Base-by-base conservation (phyloP, 2,329 filamentous ascomycete genomes). In the Delphinella strobiligena region DNA sequence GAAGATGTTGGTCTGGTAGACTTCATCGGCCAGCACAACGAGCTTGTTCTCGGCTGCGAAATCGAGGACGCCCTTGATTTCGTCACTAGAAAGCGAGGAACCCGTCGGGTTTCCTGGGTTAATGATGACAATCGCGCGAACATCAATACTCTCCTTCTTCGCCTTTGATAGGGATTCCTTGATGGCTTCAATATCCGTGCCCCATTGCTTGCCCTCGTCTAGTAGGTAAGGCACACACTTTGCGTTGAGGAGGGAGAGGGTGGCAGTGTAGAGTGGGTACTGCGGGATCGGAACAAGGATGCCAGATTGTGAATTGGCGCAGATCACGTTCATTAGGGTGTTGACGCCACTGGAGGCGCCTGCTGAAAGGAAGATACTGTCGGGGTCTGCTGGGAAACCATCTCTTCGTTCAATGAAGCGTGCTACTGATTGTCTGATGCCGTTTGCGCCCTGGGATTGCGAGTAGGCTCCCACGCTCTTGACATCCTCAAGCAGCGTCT, bases 1-100 rank as follows among this genome's bases (percentile, higher is more conserved):
- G 66, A 98, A 98, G 52, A 98, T 83, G 63, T 98, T 98, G 57
- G 91, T 96, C 67, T 98, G 91, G 75, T 98, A 98, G 29, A 98
- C 91, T 64, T 98, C 91, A 56, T 98, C 91, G 38, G 91, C 91
- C 54, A 98, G 75, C 49, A 96, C 71, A 41, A 96, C 87, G 18
- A 98, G 73, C 51, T 80, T 77, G 69, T 95, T 78, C 60, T 88
- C 72, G 19, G 78, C 80, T 30, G 91, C 89, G 47, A 95, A 82
- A 48, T 91, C 77, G 50, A 96, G 73, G n/a, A 96, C 84, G 37
- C 74, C 72, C 54, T 80, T 78, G 61, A 98, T 79, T 55, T 95
- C 86, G 15, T 77, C 72, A 48, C 82, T 74, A 27, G 80, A 69
- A 14, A 98, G 74, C 38, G 81, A 91, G 37, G 87, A 86, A 49